Evolutionary conservation across 1,139 yeast species (phyloP), one percentile per base, ranked within the genome.

Genomic region (Yamadazyma epiphylla): DNA sequence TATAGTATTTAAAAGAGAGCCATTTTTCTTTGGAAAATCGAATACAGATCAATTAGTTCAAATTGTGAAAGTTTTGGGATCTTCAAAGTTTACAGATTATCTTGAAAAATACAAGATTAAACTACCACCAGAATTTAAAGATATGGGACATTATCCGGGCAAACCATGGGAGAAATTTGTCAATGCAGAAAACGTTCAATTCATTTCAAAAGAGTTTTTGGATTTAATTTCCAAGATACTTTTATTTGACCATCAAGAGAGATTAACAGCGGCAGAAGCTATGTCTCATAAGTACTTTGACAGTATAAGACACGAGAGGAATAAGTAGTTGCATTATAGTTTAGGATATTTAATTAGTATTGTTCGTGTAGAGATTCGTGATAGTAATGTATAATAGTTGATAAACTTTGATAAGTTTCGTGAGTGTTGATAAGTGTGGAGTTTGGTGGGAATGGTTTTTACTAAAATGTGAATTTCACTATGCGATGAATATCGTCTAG

Each of bases 11-110:
- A 82, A 84, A 57, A 88, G 86, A 57, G 98, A 89, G 51, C 97
- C 98, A 3, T 89, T 91, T 51, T 91, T 91, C 73, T 95, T 88
- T 53, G 98, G 98, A 21, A 84, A 85, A 41, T 86, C 96, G 26
- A 91, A 91, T 59, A 85, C 89, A 31, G 97, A 91, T 58, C 98
- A 91, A 60, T 69, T 91, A 48, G 94, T 91, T 31, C 94, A 91
- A 58, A 91, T 91, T 42, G 95, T 91, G 3, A 73, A 89, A 44
- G 95, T 91, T 1, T 67, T 91, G 45, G 98, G 98, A 12, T 84
- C 96, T 8, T 87, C 82, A 37, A 91, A 79, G 43, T 71, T 91
- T 37, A 75, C 77, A 51, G 67, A 62, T 30, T 89, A 89, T 55
- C 63, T 86, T 43, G 64, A 68, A 30, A 88, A 82, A 56, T 91